phyloP scores from a whole-genome alignment of 306 rosid species.

The Quercus variabilis region DNA sequence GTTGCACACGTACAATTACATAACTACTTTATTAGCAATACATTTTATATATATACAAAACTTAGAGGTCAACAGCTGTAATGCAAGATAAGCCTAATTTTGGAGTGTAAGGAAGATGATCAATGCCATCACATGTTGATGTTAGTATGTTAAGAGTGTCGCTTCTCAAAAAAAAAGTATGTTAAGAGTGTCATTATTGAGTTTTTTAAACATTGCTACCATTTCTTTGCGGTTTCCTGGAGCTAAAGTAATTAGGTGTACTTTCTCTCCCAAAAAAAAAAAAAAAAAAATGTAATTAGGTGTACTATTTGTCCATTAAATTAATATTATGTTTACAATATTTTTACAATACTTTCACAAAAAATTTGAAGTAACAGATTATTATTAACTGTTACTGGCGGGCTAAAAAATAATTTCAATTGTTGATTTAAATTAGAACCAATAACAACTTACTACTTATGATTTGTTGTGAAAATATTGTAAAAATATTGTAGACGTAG shows the following conservation, averaged over 20 bases:
- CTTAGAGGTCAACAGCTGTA: conserved; percentile 41
- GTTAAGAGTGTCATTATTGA: not conserved
- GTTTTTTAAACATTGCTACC: not conserved
- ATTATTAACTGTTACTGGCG: no score
- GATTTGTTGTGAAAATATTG: no score
- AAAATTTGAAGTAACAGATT: no score
- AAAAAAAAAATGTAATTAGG: no score
- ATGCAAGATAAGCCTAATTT: conserved; percentile 21
- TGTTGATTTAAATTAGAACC: no score
- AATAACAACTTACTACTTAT: no score
- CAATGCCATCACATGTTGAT: not conserved
- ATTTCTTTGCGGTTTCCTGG: not conserved
- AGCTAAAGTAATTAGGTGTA: not conserved
- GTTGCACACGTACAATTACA: conserved; percentile 25
- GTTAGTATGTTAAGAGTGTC: not conserved
- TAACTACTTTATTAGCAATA: not conserved
- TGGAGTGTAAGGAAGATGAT: not conserved
- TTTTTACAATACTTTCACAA: no score
- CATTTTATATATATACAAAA: conserved; percentile 9
- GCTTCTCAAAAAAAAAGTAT: no score
- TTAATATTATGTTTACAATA: accelerated
- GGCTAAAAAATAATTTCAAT: no score
- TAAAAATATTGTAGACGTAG: no score
- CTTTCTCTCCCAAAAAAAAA: no score
- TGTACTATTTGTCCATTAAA: no score